These are phyloP conservation scores for Asterophora parasitica DNA, from an alignment of 768 basidiomycete species.

Conservation along the genomic window DNA sequence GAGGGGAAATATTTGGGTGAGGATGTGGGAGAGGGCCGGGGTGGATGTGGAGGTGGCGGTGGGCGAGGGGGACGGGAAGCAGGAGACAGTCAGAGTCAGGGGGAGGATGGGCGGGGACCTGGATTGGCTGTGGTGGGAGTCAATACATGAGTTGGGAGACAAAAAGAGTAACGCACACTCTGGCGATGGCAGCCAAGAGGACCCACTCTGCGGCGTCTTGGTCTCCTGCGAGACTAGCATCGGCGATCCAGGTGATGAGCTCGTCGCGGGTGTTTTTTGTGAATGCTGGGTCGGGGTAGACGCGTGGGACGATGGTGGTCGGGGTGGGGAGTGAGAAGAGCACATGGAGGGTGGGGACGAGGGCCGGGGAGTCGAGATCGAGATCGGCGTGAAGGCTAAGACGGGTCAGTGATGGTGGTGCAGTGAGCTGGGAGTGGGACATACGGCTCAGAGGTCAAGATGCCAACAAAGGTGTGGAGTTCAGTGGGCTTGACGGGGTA, in stretches of 20 bases:
- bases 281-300: constrained; percentile 26
- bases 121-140: constrained; percentile 46
- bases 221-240: constrained; percentile 66
- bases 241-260: constrained; percentile 70
- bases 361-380: constrained; percentile 31
- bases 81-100: constrained; percentile 56
- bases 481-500: constrained; percentile 56
- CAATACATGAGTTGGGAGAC: not conserved
- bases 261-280: constrained; percentile 33
- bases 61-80: constrained; percentile 46
- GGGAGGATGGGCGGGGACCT: constrained; percentile 65
- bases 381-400: constrained; percentile 33
- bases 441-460: constrained; percentile 62
- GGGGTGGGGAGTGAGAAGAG: constrained; percentile 46
- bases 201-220: constrained; percentile 70
- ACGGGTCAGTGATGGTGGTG: constrained; percentile 9
- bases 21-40: constrained; percentile 50
- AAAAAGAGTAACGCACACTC: constrained; percentile 41
- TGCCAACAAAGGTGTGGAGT: constrained; percentile 65
- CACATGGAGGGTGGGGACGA: constrained; percentile 67
- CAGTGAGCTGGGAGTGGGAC: constrained; percentile 22
- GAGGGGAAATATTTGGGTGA: constrained; percentile 57
- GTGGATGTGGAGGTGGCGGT: constrained; percentile 20
- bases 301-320: constrained; percentile 33
- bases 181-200: constrained; percentile 52